Percentiles rank a stretch among this genome's conserved stretches.
phyloP scores from a whole-genome alignment of 2,329 filamentous ascomycete species.

The Aspergillus pseudotamarii region DNA sequence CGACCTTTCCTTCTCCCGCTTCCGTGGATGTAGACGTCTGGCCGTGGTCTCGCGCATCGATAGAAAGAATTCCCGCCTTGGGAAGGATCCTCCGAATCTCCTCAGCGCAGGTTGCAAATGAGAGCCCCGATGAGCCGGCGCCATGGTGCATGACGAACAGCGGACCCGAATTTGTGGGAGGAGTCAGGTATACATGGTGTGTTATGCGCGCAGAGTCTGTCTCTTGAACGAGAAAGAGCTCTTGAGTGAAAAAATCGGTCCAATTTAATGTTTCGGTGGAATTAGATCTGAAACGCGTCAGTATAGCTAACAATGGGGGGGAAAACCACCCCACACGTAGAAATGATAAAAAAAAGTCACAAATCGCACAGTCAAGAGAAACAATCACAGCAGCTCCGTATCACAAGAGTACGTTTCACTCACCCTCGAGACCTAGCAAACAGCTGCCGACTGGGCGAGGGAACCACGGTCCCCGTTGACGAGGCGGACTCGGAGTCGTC shows the following conservation, averaged over 20 bases:
- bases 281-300: constrained; percentile 20
- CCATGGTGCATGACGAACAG: constrained; percentile 95
- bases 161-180: constrained; percentile 71
- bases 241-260: constrained; percentile 88
- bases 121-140: constrained; percentile 88
- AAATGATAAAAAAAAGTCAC: background rate
- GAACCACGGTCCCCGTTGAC: constrained; percentile 88
- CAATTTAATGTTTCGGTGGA: constrained; percentile 70
- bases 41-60: constrained; percentile 88
- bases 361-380: background rate
- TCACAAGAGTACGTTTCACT: constrained; percentile 24
- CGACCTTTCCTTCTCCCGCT: constrained; percentile 31
- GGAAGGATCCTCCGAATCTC: constrained; percentile 79
- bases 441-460: constrained; percentile 71
- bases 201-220: constrained; percentile 52
- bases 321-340: background rate
- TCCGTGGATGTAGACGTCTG: constrained; percentile 51
- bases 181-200: constrained; percentile 87
- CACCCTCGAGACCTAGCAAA: constrained; percentile 73
- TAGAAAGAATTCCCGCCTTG: constrained; percentile 76
- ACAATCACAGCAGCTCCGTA: background rate
- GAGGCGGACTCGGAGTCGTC: constrained; percentile 85
- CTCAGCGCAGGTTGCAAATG: constrained; percentile 79
- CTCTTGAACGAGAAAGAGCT: constrained; percentile 67
- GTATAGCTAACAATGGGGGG: background rate